Evolutionary conservation across 352 stramenopile genomes (phyloP), one percentile per base, ranked within the genome.

Genomic region (Plasmopara halstedii): DNA sequence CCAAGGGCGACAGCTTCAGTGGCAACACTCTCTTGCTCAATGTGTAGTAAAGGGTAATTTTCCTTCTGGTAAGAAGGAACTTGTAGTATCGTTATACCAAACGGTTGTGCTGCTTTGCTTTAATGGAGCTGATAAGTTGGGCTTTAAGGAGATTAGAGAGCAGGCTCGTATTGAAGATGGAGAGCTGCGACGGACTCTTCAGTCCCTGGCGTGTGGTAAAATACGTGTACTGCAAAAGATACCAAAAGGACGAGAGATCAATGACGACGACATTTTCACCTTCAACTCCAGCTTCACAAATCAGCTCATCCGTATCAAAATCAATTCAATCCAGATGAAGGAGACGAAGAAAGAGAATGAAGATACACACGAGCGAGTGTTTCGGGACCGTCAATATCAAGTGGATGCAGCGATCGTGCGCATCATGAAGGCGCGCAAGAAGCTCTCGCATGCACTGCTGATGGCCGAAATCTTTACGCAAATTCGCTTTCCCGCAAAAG

Each of bases 361-460:
- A 51, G 85, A 97, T 53, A 97, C 90, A 0, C 82, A 97, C 62
- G 90, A 97, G 58, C 80, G 85, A 14, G 88, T 97, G 20, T 96
- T 96, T 64, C 70, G 91, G 33, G 89, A 97, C 48, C 84, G 90
- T 22, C 85, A 97, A 64, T 97, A 97, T 61, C 84, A 96, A 46
- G 86, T 96, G 15, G 92, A 97, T 59, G 96, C 96, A 15, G 91
- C 93, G 6, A 97, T 99, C 55, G 96, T 99, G 31, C 85, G 96
- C 46, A 98, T 99, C 61, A 99, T 99, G 96, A 99, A 99, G 77
- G 75, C 94, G n/a, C 83, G 95, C 41, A 98, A 98, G 73, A 90
- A 84, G 27, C 61, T 98, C 6, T 86, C 78, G 34, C 95, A 99
- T 59, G 89, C 96, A 55, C 73, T 98, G 54, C 69, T 99, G 18